Percentiles rank a stretch among this genome's conserved stretches.
These are phyloP conservation scores for Nevesoporus exiguus DNA, from an alignment of 768 basidiomycete genomes.

Conservation along the genomic window DNA sequence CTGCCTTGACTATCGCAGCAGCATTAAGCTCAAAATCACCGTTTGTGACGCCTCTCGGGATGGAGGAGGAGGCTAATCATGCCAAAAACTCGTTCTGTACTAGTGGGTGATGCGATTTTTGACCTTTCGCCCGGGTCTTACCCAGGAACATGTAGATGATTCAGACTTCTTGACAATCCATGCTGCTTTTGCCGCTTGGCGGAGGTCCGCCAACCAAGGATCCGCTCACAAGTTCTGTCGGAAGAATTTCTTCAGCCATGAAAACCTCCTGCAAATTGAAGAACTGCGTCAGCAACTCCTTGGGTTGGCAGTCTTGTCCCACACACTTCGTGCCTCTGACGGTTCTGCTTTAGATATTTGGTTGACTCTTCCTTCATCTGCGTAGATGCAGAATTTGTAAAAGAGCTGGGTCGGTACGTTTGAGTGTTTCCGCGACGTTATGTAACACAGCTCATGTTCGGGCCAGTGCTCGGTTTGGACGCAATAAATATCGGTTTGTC, in stretches of 20 bases:
- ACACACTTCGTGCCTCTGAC: conserved; percentile 1
- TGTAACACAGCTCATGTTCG: conserved; percentile 5
- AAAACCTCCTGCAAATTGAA: conserved; percentile 95
- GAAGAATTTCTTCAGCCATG: conserved; percentile 77
- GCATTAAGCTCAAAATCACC: conserved; percentile 91
- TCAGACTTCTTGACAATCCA: conserved; percentile 94
- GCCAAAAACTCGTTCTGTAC: conserved; percentile 77
- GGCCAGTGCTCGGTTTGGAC: conserved; percentile 67
- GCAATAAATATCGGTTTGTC: conserved; percentile 74
- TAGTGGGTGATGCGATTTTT: conserved; percentile 43
- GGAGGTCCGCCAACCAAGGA: conserved; percentile 59
- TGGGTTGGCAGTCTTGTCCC: conserved; percentile 41
- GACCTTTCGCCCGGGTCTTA: background rate
- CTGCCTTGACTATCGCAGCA: conserved; percentile 95
- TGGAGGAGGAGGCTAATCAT: conserved; percentile 80
- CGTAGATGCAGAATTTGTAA: conserved; percentile 59
- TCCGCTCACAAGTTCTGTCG: conserved; percentile 75
- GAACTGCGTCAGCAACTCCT: conserved; percentile 90
- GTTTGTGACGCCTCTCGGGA: conserved; percentile 84
- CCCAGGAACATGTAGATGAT: conserved; percentile 54
- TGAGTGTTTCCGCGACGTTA: background rate
- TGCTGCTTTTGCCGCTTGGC: conserved; percentile 86
- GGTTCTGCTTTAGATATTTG: conserved; percentile 55
- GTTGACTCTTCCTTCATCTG: conserved; percentile 85
- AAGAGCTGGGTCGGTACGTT: conserved; percentile 63